Base-by-base conservation (phyloP, 768 basidiomycete species). In the Russula dissimulans region DNA sequence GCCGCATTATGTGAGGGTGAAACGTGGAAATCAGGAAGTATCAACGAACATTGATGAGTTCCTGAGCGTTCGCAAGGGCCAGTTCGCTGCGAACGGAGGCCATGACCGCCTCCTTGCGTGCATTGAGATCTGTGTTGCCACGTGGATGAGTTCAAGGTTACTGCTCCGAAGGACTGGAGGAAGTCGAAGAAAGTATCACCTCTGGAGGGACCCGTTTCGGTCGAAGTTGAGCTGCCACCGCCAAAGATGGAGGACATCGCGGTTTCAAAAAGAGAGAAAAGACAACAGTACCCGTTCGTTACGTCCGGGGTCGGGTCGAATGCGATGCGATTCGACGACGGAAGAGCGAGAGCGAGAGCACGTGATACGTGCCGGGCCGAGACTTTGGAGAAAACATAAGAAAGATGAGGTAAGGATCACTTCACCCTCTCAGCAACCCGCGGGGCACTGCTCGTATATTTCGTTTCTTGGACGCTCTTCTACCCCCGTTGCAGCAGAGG, bases 61-160 rank as follows among this genome's bases (percentile, higher is more conserved):
- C 87, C 69, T 92, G 89, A 0, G 86, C 90, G 59, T 87, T 89
- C 1, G 80, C 78, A 12, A 89, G 74, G 6, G 81, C 86, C 60
- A 92, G 75, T 74, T 93, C 89, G 45, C 78, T 78, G 39, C 81
- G 79, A 51, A 93, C 79, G 45, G 78, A 76, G 54, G 78, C 78
- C 83, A 88, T 86, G 56, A 82, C 61, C 26, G 73, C 73, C 46
- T 78, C 74, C 59, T 75, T 75, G 51, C 76, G 73, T 17, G 76
- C 63, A 3, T 66, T 65, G 67, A 69, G 68, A 65, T 78, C 78
- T 78, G 14, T 6, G 39, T 49, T 32, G n/a, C 31, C 60, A 56
- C 39, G 38, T 39, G 18, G 2, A 12, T 26, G 22, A 26, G 22
- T 26, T 26, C 22, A 26, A 26, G 22, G 22, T 26, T 26, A 26